phyloP scores from a whole-genome alignment of 1,284 basidiomycete species.

The Cystobasidium sp. region DNA sequence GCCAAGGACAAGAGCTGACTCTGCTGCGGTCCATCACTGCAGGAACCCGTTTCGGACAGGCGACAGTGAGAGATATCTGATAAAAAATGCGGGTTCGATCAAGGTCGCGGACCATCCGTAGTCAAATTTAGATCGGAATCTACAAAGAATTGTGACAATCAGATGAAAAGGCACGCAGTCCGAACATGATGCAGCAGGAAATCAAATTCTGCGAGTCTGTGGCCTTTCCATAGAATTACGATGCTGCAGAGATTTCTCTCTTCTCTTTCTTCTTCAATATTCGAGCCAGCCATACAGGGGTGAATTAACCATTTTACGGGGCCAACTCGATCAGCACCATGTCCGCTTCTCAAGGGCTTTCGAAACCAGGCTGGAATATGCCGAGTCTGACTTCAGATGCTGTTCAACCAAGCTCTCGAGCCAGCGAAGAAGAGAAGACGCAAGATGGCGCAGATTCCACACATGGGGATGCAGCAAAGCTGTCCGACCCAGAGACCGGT shows the following conservation, averaged over 20 bases:
- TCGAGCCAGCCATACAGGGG: too few species aligned
- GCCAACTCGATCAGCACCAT: too few species aligned
- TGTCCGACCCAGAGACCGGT: conserved; percentile 5
- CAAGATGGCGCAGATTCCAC: neutral
- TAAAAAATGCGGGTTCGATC: neutral
- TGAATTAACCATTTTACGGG: too few species aligned
- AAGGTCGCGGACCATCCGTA: neutral
- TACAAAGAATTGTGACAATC: too few species aligned
- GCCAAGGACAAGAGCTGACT: too few species aligned
- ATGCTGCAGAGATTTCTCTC: neutral
- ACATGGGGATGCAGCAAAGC: neutral
- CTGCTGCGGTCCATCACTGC: too few species aligned
- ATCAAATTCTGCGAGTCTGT: neutral
- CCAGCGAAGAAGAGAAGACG: neutral
- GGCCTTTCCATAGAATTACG: neutral
- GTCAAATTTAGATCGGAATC: neutral
- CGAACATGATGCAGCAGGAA: neutral
- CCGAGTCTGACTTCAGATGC: neutral
- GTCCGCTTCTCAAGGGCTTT: neutral
- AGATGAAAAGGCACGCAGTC: neutral
- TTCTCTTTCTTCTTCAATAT: neutral
- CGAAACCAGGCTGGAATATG: conserved; percentile 3
- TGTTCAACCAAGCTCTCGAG: neutral
- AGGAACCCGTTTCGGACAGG: neutral
- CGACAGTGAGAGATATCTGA: conserved; percentile 4